These are phyloP conservation scores for Salix viminalis DNA, from an alignment of 345 rosid genomes.

Conservation along the genomic window DNA sequence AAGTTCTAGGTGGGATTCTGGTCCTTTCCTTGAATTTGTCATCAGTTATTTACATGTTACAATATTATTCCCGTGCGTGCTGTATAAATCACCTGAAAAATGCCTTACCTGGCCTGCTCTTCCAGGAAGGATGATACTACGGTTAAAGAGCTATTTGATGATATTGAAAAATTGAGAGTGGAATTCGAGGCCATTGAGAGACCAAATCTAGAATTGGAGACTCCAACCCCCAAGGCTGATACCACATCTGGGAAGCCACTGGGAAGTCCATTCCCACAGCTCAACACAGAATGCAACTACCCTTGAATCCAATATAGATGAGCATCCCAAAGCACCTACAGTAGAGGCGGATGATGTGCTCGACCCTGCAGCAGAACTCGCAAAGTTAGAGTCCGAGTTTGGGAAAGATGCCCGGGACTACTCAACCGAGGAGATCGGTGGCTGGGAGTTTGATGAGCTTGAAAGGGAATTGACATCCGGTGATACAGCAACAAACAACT, in stretches of 20 bases:
- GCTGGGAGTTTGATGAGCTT: slow-evolving; percentile 97
- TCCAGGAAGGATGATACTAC: slow-evolving; percentile 64
- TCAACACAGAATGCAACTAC: slow-evolving; percentile 6
- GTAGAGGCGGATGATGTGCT: slow-evolving; percentile 31
- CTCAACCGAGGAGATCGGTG: slow-evolving; percentile 73
- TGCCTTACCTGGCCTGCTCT: neutral
- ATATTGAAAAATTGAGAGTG: slow-evolving; percentile 63
- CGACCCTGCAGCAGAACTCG: slow-evolving; percentile 81
- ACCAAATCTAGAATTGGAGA: slow-evolving; percentile 75
- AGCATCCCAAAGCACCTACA: slow-evolving; percentile 24
- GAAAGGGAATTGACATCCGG: slow-evolving; percentile 68
- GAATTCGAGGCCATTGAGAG: slow-evolving; percentile 82
- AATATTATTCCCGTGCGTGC: neutral
- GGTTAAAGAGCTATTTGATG: slow-evolving; percentile 69
- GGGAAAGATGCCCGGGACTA: slow-evolving; percentile 77
- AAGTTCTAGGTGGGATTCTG: slow-evolving; percentile 47
- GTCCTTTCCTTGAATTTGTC: neutral
- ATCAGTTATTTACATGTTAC: neutral
- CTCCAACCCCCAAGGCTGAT: slow-evolving; percentile 39
- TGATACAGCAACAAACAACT: slow-evolving; percentile 26
- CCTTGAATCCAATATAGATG: slow-evolving; percentile 32
- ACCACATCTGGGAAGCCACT: slow-evolving; percentile 29
- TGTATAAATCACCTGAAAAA: neutral
- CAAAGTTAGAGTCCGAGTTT: slow-evolving; percentile 84
- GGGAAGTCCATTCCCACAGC: slow-evolving; percentile 22